These are phyloP conservation scores for Crithidia bombi DNA, from an alignment of 208 protist genomes.

Conservation along the genomic window DNA sequence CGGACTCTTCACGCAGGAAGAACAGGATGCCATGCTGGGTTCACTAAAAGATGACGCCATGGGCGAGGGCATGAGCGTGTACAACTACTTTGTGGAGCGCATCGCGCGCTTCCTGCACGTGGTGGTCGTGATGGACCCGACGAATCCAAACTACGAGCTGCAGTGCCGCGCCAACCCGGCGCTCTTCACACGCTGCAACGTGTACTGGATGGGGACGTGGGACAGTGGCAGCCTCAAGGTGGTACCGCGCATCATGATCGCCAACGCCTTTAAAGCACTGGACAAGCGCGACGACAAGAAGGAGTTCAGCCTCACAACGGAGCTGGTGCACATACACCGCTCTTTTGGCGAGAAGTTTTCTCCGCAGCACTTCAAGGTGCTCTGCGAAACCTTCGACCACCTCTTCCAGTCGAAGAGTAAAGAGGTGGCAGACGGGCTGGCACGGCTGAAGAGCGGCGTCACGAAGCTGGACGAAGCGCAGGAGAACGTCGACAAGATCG, in stretches of 20 bases:
- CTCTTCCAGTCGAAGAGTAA: conserved; percentile 88
- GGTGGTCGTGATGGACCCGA: conserved; percentile 95
- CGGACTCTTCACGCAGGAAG: conserved; percentile 95
- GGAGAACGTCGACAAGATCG: conserved; percentile 94
- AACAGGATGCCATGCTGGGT: conserved; percentile 94
- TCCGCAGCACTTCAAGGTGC: conserved; percentile 92
- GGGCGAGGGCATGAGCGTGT: conserved; percentile 84
- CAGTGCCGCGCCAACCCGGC: conserved; percentile 96
- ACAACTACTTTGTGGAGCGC: conserved; percentile 92
- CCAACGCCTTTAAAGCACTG: conserved; percentile 78
- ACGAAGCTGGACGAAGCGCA: conserved; percentile 96
- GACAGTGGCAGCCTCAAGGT: conserved; percentile 85
- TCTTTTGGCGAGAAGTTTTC: conserved; percentile 75
- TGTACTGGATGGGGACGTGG: conserved; percentile 97
- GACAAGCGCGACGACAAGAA: conserved; percentile 80
- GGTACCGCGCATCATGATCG: conserved; percentile 89
- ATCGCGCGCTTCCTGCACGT: conserved; percentile 95
- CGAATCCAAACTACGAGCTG: conserved; percentile 90
- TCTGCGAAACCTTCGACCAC: conserved; percentile 89
- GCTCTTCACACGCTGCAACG: conserved; percentile 95
- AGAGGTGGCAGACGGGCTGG: conserved; percentile 68
- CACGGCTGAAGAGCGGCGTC: conserved; percentile 91
- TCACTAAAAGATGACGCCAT: conserved; percentile 92
- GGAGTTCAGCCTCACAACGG: conserved; percentile 87
- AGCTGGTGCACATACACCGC: conserved; percentile 90